phyloP scores from a whole-genome alignment of 169 alveolate species.

The Eimeria brunetti region DNA sequence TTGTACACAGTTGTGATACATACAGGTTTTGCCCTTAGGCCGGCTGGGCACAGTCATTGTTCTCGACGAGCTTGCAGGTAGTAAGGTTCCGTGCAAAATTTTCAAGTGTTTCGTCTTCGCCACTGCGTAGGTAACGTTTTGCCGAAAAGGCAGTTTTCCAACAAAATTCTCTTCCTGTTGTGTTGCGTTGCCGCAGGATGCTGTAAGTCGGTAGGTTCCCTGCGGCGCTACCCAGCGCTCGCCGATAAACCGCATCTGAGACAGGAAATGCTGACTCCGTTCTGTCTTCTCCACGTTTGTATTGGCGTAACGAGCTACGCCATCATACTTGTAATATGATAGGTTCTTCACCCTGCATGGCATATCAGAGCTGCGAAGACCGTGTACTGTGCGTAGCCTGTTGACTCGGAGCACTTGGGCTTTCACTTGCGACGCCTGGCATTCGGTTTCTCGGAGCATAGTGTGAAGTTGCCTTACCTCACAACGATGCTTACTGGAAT shows the following conservation, averaged over 20 bases:
- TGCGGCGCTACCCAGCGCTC: not conserved
- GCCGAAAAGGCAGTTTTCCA: not conserved
- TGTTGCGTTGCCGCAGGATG: constrained; percentile 16
- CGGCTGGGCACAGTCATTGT: not conserved
- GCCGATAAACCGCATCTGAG: not conserved
- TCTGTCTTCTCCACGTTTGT: not conserved
- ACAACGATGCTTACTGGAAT: not conserved
- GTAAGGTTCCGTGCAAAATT: not conserved
- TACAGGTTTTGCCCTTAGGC: not conserved
- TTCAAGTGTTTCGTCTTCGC: not conserved
- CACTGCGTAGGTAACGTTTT: not conserved
- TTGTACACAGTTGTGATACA: not conserved
- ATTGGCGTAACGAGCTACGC: not conserved
- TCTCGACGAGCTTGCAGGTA: not conserved
- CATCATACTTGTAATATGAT: not conserved
- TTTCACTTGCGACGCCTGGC: not conserved
- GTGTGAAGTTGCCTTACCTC: not conserved
- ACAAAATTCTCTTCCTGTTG: not conserved
- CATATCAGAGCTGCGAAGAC: not conserved
- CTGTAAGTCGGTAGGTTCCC: constrained; percentile 23
- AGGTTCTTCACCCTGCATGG: not conserved
- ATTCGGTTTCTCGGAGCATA: not conserved
- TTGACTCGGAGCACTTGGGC: not conserved
- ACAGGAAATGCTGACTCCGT: not conserved
- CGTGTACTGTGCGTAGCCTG: not conserved